Base-by-base conservation (phyloP, 371 early-diverging fungal species). In the Mucor plumbeus region DNA sequence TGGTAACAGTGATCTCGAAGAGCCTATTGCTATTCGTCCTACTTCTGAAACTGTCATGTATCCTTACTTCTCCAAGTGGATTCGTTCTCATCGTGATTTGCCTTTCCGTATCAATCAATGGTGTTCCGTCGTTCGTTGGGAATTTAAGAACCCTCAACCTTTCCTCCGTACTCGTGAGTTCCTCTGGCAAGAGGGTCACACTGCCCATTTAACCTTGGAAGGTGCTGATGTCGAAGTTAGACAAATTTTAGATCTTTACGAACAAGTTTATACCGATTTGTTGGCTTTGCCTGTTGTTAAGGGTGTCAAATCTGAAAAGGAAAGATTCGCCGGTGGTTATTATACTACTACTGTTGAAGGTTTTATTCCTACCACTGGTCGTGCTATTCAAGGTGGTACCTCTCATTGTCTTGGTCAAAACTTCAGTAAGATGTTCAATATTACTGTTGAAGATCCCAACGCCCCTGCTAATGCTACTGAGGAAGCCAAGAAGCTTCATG, bases 141-240 rank as follows among this genome's bases (percentile, higher is more conserved):
- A 99, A 87, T 98, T 99, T 84, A 99, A 99, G 87, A 93, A 99
- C 78, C 99, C 99, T 61, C 96, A 98, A 81, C 99, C 99, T 59
- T 99, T 99, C 90, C 85, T 99, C 67, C 90, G 99, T 69, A 99
- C 99, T 17, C 94, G 99, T 74, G 99, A 99, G 87, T 99, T 99
- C 88, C 86, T 99, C 71, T 99, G 99, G 99, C 99, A 99, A 82
- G 99, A 99, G 84, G 99, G 99, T 57, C 99, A 99, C 87, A 98
- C 99, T 40, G 99, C 99, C 14, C 95, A 96, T 76, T 88, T 97
- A 65, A 95, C 91, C 48, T 88, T 94, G 83, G 90, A 91, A 44
- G 96, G 92, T 61, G 98, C 99, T 53, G 97, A 93, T 77, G 67
- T 76, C 35, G 99, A 99, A 84, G 99, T 98, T 19, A 84, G 79